Conservation (phyloP, 1,139 yeast genomes). For the Yamadazyma trypodendri region DNA sequence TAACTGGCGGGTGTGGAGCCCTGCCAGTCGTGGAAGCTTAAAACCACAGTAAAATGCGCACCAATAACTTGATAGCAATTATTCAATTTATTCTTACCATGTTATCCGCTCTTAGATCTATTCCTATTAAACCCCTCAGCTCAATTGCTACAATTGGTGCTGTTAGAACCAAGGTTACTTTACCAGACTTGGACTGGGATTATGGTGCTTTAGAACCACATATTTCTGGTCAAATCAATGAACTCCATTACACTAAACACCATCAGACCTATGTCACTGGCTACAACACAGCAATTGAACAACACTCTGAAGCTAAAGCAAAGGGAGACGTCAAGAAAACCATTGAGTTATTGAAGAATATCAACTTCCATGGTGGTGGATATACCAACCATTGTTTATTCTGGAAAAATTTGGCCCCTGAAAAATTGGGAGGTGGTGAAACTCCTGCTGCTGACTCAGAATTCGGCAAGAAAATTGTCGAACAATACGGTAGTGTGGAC, state of each 20-base stretch:
- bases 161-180: conserved; percentile 23
- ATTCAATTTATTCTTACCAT: neutral
- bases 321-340: conserved; percentile 39
- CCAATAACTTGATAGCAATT: conserved; percentile 1
- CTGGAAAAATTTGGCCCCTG: conserved; percentile 48
- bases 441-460: conserved; percentile 33
- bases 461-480: conserved; percentile 32
- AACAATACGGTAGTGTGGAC: conserved; percentile 43
- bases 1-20: too few relatives aligned
- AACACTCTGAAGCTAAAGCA: conserved; percentile 31
- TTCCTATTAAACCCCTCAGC: neutral
- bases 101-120: conserved; percentile 1
- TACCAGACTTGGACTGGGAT: conserved; percentile 45
- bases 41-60: neutral
- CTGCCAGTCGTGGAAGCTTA: conserved; percentile 1
- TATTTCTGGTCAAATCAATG: conserved; percentile 42
- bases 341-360: conserved; percentile 36
- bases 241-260: conserved; percentile 42
- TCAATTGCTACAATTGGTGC: conserved; percentile 10
- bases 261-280: conserved; percentile 45
- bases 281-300: conserved; percentile 40
- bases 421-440: conserved; percentile 39
- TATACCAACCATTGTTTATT: conserved; percentile 44
- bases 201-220: conserved; percentile 43
- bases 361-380: conserved; percentile 48